Evolutionary conservation across 2,329 filamentous ascomycete species (phyloP), one percentile per base, ranked within the genome.

Genomic region (Lojkania enalia): DNA sequence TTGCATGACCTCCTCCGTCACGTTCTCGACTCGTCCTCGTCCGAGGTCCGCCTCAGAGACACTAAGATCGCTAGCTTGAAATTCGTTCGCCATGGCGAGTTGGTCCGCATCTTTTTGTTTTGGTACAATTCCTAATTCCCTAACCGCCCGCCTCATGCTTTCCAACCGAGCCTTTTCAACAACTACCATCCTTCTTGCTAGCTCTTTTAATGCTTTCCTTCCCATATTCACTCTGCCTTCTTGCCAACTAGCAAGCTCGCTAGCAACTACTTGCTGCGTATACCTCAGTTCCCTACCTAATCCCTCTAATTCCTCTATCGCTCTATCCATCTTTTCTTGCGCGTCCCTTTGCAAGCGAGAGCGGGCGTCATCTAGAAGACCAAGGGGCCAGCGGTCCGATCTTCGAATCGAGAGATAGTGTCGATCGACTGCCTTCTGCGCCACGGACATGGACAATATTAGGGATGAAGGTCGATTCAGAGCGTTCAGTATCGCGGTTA

Each of bases 201-300:
- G 82, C 35, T 90, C 84, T 54, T 79, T 82, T 49, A 96, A 81
- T 20, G 89, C 88, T 46, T 81, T 81, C 49, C 84, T 77, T 1
- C 88, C 90, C 72, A 88, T 83, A 60, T 81, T 83, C 55, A 90
- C 88, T 61, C 95, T 84, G 74, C 90, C 82, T 30, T 95, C 90
- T 62, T 96, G 91, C 90, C 94, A 99, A 13, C 88, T 90, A 0
- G 94, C 94, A 44, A 99, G 71, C 72, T 99, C 94, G 1, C 84
- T 80, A 5, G 95, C 92, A 18, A 97, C 92, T 12, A 92, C 90
- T 69, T 95, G 89, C 72, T 96, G 92, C 36, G 91, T 96, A 69
- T 94, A 96, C 38, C 90, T 77, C 43, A 99, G 74, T 70, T 99
- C 94, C 39, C 83, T 83, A 0, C 86, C 85, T n/a, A 96, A 71